Base-by-base conservation (phyloP, 2,329 filamentous ascomycete genomes). In the Trichocomaceae sp. region DNA sequence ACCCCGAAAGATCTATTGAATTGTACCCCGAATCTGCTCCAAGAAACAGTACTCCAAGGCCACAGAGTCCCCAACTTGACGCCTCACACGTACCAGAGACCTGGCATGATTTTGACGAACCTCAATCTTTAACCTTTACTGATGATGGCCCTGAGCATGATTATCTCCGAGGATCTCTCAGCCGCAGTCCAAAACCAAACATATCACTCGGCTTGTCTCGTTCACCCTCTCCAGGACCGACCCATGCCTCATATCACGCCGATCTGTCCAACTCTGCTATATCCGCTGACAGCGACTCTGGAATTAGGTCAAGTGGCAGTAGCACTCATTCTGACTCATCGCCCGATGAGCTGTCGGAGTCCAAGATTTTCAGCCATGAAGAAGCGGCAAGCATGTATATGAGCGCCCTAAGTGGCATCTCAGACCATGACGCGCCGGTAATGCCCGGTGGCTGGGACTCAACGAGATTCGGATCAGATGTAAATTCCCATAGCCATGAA, bases 361-460 rank as follows among this genome's bases (percentile, higher is more conserved):
- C 76, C 3, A 75, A 66, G 58, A 61, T 76, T 46, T 78, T 77
- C 55, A 75, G 72, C 42, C 72, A 75, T 54, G 74, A 77, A 56
- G 74, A 78, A 61, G 76, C 76, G n/a, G 69, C 76, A 54, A 78
- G 75, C 59, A 72, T 78, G 68, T 78, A 78, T 55, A 75, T 78
- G 75, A 78, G 83, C 64, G 83, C 80, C 10, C 73, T 83, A 54
- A 82, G 79, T 56, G 69, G 72, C 37, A 59, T 55, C 19, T 62
- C 57, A 50, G 60, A 57, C 26, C 64, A 62, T 49, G 67, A 69
- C 45, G 58, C 63, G 26, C 67, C 65, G 4, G 62, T 63, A 46
- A 73, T 76, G 57, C 74, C 75, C 15, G 74, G 75, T 7, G 73
- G 66, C 37, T 76, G 74, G 74, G 67, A 67, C 39, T 68, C 65